Percentiles rank a stretch among this genome's conserved stretches.
phyloP scores from a whole-genome alignment of 2,329 filamentous ascomycete genomes.

The Talaromyces sp. region DNA sequence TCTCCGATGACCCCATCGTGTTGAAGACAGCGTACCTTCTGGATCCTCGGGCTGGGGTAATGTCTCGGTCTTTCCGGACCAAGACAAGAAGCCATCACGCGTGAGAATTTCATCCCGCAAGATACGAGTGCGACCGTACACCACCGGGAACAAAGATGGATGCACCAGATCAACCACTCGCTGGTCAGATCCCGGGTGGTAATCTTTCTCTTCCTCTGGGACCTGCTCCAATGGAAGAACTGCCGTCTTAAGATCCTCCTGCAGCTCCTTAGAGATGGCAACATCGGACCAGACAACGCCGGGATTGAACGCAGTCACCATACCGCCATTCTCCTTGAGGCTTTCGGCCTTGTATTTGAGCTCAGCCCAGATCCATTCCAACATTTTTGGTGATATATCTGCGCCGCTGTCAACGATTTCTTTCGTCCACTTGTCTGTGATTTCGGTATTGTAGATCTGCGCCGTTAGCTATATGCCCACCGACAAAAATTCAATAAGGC shows the following conservation, averaged over 20 bases:
- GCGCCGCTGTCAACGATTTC: slow-evolving; percentile 23
- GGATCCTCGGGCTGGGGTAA: slow-evolving; percentile 25
- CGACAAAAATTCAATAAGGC: neutral
- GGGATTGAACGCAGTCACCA: slow-evolving; percentile 47
- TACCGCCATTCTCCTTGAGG: slow-evolving; percentile 39
- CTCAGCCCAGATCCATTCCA: slow-evolving; percentile 46
- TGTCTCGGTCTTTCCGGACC: slow-evolving; percentile 24
- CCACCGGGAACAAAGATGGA: slow-evolving; percentile 60
- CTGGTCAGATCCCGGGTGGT: slow-evolving; percentile 4
- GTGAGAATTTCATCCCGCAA: slow-evolving; percentile 26
- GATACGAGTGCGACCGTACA: slow-evolving; percentile 30
- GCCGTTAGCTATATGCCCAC: neutral
- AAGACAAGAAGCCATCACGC: slow-evolving; percentile 25
- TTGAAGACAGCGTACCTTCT: slow-evolving; percentile 21
- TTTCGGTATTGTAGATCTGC: neutral
- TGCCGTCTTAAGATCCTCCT: slow-evolving; percentile 42
- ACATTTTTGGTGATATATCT: slow-evolving; percentile 36
- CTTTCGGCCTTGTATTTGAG: slow-evolving; percentile 50
- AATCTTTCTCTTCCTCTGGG: slow-evolving; percentile 11
- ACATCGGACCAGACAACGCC: slow-evolving; percentile 55
- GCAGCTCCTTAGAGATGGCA: slow-evolving; percentile 39
- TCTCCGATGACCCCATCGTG: slow-evolving; percentile 10
- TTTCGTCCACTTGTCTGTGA: slow-evolving; percentile 32
- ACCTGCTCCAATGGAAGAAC: slow-evolving; percentile 51
- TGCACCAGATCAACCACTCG: slow-evolving; percentile 48